Evolutionary conservation across 306 rosid species (phyloP).

Genomic region (Trifolium fragiferum): DNA sequence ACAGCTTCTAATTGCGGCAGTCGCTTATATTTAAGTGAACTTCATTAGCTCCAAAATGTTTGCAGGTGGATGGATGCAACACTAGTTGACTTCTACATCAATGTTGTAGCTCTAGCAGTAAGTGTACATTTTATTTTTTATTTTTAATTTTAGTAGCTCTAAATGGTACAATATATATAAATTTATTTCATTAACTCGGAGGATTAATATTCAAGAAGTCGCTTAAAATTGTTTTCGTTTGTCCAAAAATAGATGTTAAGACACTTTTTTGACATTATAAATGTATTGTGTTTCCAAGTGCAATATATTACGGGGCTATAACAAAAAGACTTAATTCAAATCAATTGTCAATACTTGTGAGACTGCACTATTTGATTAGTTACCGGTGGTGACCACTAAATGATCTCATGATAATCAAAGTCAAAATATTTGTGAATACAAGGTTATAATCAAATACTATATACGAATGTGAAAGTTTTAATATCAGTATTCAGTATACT

Average conservation of each 20-base stretch:
- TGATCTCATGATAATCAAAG: slow-evolving; percentile 29
- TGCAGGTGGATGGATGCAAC: slow-evolving; percentile 85
- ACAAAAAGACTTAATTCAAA: background rate
- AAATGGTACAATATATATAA: slow-evolving; percentile 21
- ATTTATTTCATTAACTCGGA: slow-evolving; percentile 18
- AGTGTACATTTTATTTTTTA: slow-evolving; percentile 36
- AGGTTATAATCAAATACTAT: slow-evolving; percentile 11
- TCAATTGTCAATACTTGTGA: slow-evolving; percentile 30
- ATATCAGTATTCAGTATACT: slow-evolving; percentile 5
- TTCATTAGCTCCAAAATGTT: slow-evolving; percentile 41
- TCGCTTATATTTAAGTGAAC: slow-evolving; percentile 33
- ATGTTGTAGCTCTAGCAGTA: slow-evolving; percentile 75
- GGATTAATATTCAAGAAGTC: slow-evolving; percentile 29
- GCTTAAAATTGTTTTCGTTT: slow-evolving; percentile 1
- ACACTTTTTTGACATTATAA: background rate
- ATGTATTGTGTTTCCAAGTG: slow-evolving; percentile 14
- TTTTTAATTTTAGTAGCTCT: slow-evolving; percentile 26
- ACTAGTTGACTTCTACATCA: slow-evolving; percentile 81
- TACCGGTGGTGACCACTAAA: slow-evolving; percentile 14
- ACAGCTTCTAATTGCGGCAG: slow-evolving; percentile 29
- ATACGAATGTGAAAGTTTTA: slow-evolving; percentile 18
- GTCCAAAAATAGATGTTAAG: slow-evolving; percentile 16
- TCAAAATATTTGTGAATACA: background rate
- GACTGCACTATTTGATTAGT: slow-evolving; percentile 14
- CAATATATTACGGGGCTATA: slow-evolving; percentile 7